Conservation (phyloP, 495 filamentous ascomycete genomes). For the Penicillium nucicola region DNA sequence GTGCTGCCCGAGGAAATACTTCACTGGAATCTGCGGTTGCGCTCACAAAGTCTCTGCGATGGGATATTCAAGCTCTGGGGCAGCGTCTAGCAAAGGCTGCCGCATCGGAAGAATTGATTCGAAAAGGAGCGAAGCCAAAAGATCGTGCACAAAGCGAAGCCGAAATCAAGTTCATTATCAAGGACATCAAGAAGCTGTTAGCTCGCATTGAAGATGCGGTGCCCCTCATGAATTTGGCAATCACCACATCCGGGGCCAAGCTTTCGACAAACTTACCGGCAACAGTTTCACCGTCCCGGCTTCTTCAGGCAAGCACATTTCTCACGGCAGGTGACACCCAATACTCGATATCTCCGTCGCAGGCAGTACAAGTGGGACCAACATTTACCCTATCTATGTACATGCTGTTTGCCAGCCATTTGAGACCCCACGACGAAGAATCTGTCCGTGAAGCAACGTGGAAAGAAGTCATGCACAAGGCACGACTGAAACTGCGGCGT, state of each 20-base stretch:
- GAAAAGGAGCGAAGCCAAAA: conserved; percentile 44
- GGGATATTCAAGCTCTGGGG: conserved; percentile 83
- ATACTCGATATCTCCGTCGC: conserved; percentile 61
- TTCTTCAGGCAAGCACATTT: conserved; percentile 92
- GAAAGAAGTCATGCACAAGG: conserved; percentile 98
- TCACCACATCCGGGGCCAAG: conserved; percentile 89
- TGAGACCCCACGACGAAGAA: conserved; percentile 60
- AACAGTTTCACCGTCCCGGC: conserved; percentile 83
- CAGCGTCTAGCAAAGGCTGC: conserved; percentile 69
- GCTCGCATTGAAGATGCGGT: conserved; percentile 86
- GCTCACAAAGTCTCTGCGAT: conserved; percentile 81
- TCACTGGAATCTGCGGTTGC: conserved; percentile 85
- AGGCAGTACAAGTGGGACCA: conserved; percentile 80
- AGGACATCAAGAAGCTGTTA: conserved; percentile 74
- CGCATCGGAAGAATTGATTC: conserved; percentile 58
- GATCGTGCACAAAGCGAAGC: conserved; percentile 47
- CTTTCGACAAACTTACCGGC: conserved; percentile 73
- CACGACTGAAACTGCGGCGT: conserved; percentile 72
- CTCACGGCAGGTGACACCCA: conserved; percentile 85
- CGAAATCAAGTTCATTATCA: conserved; percentile 68
- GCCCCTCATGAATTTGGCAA: conserved; percentile 89
- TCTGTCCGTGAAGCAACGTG: conserved; percentile 75
- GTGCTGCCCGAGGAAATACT: conserved; percentile 90
- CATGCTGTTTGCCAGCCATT: conserved; percentile 90
- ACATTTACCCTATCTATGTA: conserved; percentile 88